Conservation (phyloP, 164 flowering plant species). For the Umbilicus rupestris region DNA sequence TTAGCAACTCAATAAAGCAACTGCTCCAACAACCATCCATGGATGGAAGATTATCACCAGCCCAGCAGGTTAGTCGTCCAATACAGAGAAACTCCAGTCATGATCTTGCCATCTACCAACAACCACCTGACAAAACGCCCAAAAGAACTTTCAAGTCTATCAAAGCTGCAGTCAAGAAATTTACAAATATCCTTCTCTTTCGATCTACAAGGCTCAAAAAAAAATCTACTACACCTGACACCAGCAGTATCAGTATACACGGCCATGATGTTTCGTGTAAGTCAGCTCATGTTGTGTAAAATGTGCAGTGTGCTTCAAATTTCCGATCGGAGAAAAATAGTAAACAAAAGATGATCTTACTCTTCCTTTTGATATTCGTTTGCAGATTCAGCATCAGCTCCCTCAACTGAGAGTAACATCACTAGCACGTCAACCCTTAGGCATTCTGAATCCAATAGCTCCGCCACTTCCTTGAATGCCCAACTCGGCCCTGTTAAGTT, state of each 20-base stretch:
- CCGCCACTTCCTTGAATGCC: slow-evolving; percentile 18
- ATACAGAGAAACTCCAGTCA: neutral
- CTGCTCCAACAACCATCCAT: neutral
- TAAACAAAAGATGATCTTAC: neutral
- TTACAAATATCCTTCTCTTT: neutral
- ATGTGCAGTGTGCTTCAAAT: neutral
- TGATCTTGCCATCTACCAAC: neutral
- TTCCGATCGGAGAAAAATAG: neutral
- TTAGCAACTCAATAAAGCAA: neutral
- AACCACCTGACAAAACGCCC: neutral
- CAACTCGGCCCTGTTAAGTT: slow-evolving; percentile 19
- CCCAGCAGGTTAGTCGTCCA: neutral
- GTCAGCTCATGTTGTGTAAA: neutral
- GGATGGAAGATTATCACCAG: slow-evolving; percentile 3
- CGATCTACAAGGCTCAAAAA: neutral
- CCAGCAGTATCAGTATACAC: neutral
- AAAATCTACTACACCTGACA: neutral
- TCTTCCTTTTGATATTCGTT: neutral
- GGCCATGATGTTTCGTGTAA: slow-evolving; percentile 1
- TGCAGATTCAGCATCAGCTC: slow-evolving; percentile 29
- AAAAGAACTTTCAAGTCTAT: neutral
- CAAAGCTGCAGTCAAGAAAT: slow-evolving; percentile 5
- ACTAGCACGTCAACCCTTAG: slow-evolving; percentile 22
- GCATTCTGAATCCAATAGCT: slow-evolving; percentile 20
- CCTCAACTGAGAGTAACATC: slow-evolving; percentile 25